Base-by-base conservation (phyloP, 176 grass and related monocot species). In the Tillandsia leiboldiana region DNA sequence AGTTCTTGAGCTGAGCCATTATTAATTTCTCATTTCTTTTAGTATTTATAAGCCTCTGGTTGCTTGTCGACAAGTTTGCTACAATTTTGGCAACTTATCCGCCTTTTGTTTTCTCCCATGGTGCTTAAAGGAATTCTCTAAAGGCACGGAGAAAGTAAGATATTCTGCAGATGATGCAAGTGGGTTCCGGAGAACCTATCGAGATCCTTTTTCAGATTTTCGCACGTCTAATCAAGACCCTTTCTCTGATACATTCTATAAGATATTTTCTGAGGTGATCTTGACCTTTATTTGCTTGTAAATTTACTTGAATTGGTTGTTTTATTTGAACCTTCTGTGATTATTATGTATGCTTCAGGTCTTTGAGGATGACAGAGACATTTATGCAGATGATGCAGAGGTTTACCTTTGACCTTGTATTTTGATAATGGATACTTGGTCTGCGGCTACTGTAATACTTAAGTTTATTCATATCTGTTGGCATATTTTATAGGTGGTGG, bases 241-340 rank as follows among this genome's bases (percentile, higher is more conserved):
- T 83, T 96, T 96, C 69, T 82, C 81, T 74, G 65, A 75, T 87
- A 64, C 77, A 74, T 96, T 96, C 69, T 92, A 90, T 26, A 92
- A 85, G 86, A 87, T 92, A 87, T 96, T 96, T 68, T 87, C 93
- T 69, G 86, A 92, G 93, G 93, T 96, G 68, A 23, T 80, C 79
- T 71, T 42, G 0, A 49, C 79, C 57, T 49, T 72, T 51, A 10
- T 66, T 26, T 49, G 71, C 22, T 8, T 4, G 18, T 51, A 29
- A 20, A 72, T 8, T 24, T 72, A 26, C 42, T 48, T 22, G 72
- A 66, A 67, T 14, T 49, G 29, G 47, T 66, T 22, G 24, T 42
- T n/a, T 75, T 69, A 5, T 5, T 63, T 66, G 62, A 17, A 61
- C 72, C 9, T 64, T 64, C 2, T 80, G 29, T 58, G 11, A 61